Evolutionary conservation across 225 moss, liverwort and hornwort genomes (phyloP).

Genomic region (Lunularia cruciata): DNA sequence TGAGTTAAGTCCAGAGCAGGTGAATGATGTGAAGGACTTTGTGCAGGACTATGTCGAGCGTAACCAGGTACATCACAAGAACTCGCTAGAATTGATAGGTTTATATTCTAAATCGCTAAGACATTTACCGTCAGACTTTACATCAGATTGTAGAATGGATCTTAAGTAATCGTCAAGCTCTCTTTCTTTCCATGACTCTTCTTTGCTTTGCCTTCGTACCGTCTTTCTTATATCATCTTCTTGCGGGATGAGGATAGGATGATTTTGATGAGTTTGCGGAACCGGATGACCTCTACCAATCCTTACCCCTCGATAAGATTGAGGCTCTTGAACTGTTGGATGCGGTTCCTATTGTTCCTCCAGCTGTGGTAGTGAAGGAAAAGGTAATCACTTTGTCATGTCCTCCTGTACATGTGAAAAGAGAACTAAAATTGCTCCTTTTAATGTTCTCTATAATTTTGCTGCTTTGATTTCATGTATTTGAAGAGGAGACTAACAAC

Average conservation of each 20-base stretch:
- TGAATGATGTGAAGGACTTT: slow-evolving; percentile 77
- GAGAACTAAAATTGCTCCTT: background rate
- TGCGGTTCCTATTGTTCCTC: slow-evolving; percentile 64
- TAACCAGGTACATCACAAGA: slow-evolving; percentile 57
- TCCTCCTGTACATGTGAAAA: background rate
- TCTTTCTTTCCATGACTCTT: background rate
- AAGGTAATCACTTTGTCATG: slow-evolving; percentile 47
- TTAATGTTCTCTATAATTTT: background rate
- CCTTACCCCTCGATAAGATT: slow-evolving; percentile 81
- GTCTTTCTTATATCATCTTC: background rate
- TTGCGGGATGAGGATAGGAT: slow-evolving; percentile 44
- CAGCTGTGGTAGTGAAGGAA: slow-evolving; percentile 77
- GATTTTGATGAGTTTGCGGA: slow-evolving; percentile 74
- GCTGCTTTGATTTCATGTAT: background rate
- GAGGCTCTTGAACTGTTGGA: slow-evolving; percentile 81
- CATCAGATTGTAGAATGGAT: no score
- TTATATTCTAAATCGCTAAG: background rate
- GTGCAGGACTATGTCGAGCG: slow-evolving; percentile 94
- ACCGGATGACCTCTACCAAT: slow-evolving; percentile 75
- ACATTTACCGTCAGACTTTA: no score
- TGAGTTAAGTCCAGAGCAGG: slow-evolving; percentile 85
- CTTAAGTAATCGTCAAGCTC: no score
- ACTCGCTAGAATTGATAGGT: background rate
- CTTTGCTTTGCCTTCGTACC: background rate
- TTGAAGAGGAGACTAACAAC: background rate